These are phyloP conservation scores for Metschnikowia proteae DNA, from an alignment of 805 yeast genomes.

Conservation along the genomic window DNA sequence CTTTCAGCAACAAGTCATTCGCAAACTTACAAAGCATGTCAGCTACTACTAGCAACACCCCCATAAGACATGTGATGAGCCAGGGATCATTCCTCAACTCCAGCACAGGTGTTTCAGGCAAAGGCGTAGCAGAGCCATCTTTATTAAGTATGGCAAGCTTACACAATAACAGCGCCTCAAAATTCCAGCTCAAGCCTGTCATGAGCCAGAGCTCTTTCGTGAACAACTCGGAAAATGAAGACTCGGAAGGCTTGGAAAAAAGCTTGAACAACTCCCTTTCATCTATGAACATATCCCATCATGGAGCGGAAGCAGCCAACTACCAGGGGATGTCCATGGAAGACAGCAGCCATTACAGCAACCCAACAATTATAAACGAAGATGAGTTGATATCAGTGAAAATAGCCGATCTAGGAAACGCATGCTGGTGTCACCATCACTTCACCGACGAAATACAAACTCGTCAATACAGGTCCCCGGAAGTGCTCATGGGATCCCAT, in stretches of 20 bases:
- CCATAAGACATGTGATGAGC: conserved; percentile 24
- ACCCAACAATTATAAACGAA: conserved; percentile 25
- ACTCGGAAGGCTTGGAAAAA: conserved; percentile 19
- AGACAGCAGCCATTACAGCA: conserved; percentile 6
- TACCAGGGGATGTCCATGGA: conserved; percentile 9
- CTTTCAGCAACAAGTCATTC: conserved; percentile 42
- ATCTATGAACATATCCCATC: conserved; percentile 38
- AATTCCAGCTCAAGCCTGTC: conserved; percentile 8
- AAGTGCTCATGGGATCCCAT: conserved; percentile 49
- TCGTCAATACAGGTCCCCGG: conserved; percentile 64
- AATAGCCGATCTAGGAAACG: conserved; percentile 68
- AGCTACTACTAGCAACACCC: conserved; percentile 39
- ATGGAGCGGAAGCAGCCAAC: conserved; percentile 18
- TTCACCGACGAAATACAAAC: conserved; percentile 69
- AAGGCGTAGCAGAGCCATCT: neutral
- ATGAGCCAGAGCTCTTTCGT: conserved; percentile 12
- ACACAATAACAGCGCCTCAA: neutral
- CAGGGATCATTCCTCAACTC: conserved; percentile 16
- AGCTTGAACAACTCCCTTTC: conserved; percentile 37
- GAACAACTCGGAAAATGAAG: conserved; percentile 17
- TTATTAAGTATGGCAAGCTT: conserved; percentile 1
- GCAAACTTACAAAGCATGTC: conserved; percentile 34
- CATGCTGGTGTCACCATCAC: conserved; percentile 61
- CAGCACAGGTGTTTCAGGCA: neutral
- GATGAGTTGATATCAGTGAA: conserved; percentile 52